Conservation (phyloP, 2,329 filamentous ascomycete genomes). For the Byssothecium circinans region DNA sequence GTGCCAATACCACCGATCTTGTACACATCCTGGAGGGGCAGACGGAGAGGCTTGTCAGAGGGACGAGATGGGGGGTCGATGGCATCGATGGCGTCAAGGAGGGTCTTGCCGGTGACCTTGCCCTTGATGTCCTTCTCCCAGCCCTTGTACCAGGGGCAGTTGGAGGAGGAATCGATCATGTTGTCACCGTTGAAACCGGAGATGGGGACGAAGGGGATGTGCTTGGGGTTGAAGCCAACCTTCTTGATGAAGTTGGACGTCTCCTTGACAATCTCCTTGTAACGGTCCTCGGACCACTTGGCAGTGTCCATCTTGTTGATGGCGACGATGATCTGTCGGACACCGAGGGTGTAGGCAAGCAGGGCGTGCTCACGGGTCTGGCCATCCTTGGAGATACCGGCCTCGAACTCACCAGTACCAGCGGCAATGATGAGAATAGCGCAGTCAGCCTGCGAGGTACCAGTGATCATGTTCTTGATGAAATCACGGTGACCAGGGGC, state of each 20-base stretch:
- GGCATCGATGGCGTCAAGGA: conserved; percentile 97
- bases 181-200: conserved; percentile 99
- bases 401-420: conserved; percentile 99
- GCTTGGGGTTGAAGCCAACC: conserved; percentile 99
- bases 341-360: conserved; percentile 99
- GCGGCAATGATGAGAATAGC: conserved; percentile 99
- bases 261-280: conserved; percentile 99
- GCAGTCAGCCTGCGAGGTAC: conserved; percentile 99
- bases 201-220: conserved; percentile 98
- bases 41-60: conserved; percentile 98
- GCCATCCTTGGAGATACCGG: conserved; percentile 99
- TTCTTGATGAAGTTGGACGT: conserved; percentile 99
- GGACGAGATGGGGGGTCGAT: conserved; percentile 93
- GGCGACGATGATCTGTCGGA: conserved; percentile 99
- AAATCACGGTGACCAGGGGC: conserved; percentile 99
- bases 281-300: conserved; percentile 97
- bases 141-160: conserved; percentile 99
- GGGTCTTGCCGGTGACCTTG: conserved; percentile 92
- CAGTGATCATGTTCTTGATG: conserved; percentile 99
- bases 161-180: conserved; percentile 88
- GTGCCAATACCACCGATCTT: conserved; percentile 99
- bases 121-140: conserved; percentile 98
- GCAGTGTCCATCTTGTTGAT: conserved; percentile 99
- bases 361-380: conserved; percentile 99
- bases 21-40: conserved; percentile 99